Percentiles rank a stretch among this genome's conserved stretches.
These are phyloP conservation scores for Dactylonectria macrodidyma DNA, from an alignment of 2,329 filamentous ascomycete genomes.

Conservation along the genomic window DNA sequence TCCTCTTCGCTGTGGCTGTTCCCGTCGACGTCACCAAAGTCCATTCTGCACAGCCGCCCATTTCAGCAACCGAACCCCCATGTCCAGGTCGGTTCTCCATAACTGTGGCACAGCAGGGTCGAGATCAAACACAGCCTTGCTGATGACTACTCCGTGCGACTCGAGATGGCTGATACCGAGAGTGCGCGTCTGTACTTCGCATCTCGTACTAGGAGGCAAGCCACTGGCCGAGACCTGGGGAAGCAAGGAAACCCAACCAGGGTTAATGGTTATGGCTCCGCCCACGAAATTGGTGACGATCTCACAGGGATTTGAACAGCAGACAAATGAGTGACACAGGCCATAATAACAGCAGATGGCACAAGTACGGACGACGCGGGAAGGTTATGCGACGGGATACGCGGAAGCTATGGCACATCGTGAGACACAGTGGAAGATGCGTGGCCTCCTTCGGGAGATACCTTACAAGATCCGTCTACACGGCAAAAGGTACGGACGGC, in stretches of 20 bases:
- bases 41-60: constrained; percentile 29
- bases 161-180: constrained; percentile 25
- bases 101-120: constrained; percentile 43
- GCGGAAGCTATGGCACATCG: constrained; percentile 7
- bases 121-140: background rate
- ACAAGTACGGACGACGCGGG: background rate
- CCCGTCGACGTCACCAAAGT: constrained; percentile 41
- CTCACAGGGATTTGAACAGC: constrained; percentile 18
- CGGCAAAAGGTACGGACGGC: background rate
- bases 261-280: constrained; percentile 13
- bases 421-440: background rate
- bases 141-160: constrained; percentile 12
- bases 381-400: constrained; percentile 19
- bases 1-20: constrained; percentile 41
- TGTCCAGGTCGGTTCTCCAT: constrained; percentile 28
- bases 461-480: background rate
- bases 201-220: constrained; percentile 6
- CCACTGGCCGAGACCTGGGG: constrained; percentile 19
- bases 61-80: constrained; percentile 11
- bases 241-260: constrained; percentile 18
- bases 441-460: background rate
- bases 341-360: constrained; percentile 15
- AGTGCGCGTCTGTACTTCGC: background rate
- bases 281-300: constrained; percentile 28
- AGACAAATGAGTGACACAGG: constrained; percentile 20